Conservation (phyloP, 2,329 filamentous ascomycete species). For the Cladosporium sp. region DNA sequence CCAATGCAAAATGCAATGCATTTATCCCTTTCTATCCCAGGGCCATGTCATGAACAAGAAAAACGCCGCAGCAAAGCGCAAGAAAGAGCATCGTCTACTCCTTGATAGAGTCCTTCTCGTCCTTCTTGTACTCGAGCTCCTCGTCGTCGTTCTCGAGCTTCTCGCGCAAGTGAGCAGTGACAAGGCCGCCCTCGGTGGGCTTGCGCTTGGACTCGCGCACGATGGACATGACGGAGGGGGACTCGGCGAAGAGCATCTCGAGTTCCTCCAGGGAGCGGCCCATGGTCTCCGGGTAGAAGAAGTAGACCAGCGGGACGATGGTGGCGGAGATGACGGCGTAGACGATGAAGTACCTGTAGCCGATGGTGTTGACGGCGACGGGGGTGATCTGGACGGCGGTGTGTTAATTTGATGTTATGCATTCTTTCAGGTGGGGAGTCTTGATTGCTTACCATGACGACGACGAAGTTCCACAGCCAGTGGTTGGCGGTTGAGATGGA, state of each 20-base stretch:
- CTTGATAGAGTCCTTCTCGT: no score
- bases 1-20: no score
- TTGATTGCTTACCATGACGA: conserved; percentile 7
- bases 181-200: conserved; percentile 9
- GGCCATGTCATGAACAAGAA: not conserved
- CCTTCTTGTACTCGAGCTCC: conserved; percentile 12
- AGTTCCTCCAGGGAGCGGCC: conserved; percentile 37
- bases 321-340: conserved; percentile 11
- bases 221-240: conserved; percentile 4
- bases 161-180: conserved; percentile 11
- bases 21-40: no score
- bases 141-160: conserved; percentile 7
- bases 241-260: conserved; percentile 33
- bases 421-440: no score
- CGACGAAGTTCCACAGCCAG: conserved; percentile 33
- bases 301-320: conserved; percentile 30
- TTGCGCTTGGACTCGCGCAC: conserved; percentile 13
- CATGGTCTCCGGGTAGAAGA: conserved; percentile 40
- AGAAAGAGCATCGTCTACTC: not conserved
- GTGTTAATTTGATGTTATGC: no score
- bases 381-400: conserved; percentile 27
- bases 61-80: not conserved
- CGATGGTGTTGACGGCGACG: conserved; percentile 14
- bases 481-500: conserved; percentile 11
- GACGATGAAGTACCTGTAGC: conserved; percentile 14